Conservation (phyloP, 352 stramenopile species). For the Phytophthora chlamydospora region DNA sequence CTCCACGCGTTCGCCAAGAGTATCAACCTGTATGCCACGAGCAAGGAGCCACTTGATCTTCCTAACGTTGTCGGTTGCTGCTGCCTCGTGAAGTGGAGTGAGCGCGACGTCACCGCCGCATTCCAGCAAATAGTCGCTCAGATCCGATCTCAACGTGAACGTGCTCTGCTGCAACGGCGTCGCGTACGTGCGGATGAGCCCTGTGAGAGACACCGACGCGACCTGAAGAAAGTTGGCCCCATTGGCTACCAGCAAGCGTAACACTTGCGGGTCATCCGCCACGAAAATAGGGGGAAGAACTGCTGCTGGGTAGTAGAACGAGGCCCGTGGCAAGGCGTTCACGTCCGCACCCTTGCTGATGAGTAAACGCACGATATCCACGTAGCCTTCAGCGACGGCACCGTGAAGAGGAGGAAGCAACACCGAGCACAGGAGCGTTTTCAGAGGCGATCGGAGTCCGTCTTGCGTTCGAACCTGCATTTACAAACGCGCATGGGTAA, state of each 20-base stretch:
- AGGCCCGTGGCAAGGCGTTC: slow-evolving; percentile 63
- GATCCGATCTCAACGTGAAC: slow-evolving; percentile 64
- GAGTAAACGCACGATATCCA: slow-evolving; percentile 65
- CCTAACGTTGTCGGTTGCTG: slow-evolving; percentile 52
- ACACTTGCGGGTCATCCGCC: slow-evolving; percentile 72
- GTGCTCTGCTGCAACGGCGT: slow-evolving; percentile 69
- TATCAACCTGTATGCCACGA: slow-evolving; percentile 49
- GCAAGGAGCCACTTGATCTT: slow-evolving; percentile 55
- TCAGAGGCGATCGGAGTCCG: slow-evolving; percentile 53
- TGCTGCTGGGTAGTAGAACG: slow-evolving; percentile 67
- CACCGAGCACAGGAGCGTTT: slow-evolving; percentile 62
- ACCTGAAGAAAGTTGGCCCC: slow-evolving; percentile 79
- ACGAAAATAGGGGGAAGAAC: slow-evolving; percentile 78
- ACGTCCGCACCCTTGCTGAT: slow-evolving; percentile 64
- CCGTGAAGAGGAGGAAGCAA: slow-evolving; percentile 73
- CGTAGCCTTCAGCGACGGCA: slow-evolving; percentile 65
- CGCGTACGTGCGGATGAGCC: slow-evolving; percentile 47
- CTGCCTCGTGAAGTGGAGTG: slow-evolving; percentile 76
- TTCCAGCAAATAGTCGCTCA: slow-evolving; percentile 70
- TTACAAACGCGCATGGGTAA: slow-evolving; percentile 3
- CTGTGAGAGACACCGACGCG: slow-evolving; percentile 47
- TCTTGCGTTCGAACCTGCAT: slow-evolving; percentile 66
- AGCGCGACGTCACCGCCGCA: slow-evolving; percentile 75
- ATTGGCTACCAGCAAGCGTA: slow-evolving; percentile 63
- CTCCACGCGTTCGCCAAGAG: slow-evolving; percentile 60